Percentiles rank a stretch among this genome's conserved stretches.
Evolutionary conservation across 164 flowering plant species (phyloP).

Genomic region (Annona cherimola): DNA sequence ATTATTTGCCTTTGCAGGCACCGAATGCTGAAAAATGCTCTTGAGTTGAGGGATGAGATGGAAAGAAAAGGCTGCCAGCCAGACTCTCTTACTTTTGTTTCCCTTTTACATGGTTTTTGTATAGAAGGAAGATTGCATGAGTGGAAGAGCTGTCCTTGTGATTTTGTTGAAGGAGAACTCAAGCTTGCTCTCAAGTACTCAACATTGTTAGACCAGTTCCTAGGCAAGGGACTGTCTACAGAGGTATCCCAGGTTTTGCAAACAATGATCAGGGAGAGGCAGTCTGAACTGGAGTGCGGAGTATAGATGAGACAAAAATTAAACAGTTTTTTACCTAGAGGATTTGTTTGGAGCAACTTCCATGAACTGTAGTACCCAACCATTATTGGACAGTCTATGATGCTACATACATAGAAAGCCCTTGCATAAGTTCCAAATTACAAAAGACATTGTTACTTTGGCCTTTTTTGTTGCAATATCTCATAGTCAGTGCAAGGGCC

Average conservation of each 20-base stretch:
- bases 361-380: neutral
- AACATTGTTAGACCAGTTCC: conserved; percentile 33
- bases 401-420: too few relatives aligned
- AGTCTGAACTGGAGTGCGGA: conserved; percentile 12
- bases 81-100: conserved; percentile 55
- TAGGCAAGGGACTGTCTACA: conserved; percentile 28
- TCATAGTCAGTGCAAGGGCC: too few relatives aligned
- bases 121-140: conserved; percentile 53
- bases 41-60: conserved; percentile 45
- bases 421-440: too few relatives aligned
- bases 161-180: conserved; percentile 39
- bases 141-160: conserved; percentile 43
- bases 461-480: too few relatives aligned
- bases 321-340: too few relatives aligned
- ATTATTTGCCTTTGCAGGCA: conserved; percentile 58
- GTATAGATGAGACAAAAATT: neutral
- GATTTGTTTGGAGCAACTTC: neutral
- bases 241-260: conserved; percentile 54
- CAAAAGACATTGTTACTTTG: too few relatives aligned
- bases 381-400: neutral
- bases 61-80: conserved; percentile 32
- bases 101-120: conserved; percentile 60
- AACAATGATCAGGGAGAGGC: conserved; percentile 30
- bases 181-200: conserved; percentile 50
- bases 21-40: conserved; percentile 52